Conservation (phyloP, 2,329 filamentous ascomycete genomes). For the Bipolaris victoriae region DNA sequence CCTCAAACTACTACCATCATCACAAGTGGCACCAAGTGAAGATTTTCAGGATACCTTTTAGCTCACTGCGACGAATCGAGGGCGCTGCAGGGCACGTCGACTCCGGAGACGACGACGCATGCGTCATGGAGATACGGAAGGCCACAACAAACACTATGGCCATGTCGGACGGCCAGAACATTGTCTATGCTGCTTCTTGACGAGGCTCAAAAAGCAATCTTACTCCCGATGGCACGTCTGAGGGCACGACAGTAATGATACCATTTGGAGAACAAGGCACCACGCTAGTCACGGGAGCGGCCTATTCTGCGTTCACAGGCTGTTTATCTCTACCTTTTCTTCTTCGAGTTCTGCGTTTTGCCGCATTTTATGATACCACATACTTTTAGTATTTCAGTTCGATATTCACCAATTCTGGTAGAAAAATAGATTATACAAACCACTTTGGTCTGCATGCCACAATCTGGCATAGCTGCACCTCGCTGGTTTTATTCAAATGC, state of each 20-base stretch:
- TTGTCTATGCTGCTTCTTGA: not conserved
- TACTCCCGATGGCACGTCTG: not conserved
- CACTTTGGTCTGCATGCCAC: not conserved
- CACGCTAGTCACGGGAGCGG: not conserved
- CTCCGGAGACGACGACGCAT: conserved; percentile 2
- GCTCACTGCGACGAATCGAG: not conserved
- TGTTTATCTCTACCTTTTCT: not conserved
- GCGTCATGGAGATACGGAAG: not conserved
- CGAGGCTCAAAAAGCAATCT: not conserved
- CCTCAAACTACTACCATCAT: conserved; percentile 45
- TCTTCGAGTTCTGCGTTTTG: not conserved
- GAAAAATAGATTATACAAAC: not conserved
- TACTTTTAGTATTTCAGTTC: conserved; percentile 1
- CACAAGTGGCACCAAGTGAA: conserved; percentile 34
- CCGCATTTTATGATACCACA: conserved; percentile 25
- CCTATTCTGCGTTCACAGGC: not conserved
- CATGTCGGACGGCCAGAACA: not conserved
- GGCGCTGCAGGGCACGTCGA: conserved; percentile 1
- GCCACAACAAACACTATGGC: not conserved
- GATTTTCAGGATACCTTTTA: not conserved
- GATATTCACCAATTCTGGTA: not conserved
- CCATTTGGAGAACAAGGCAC: conserved; percentile 2
- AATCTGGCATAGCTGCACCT: not conserved
- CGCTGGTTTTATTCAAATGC: too few species aligned
- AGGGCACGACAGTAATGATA: conserved; percentile 5